Conservation (phyloP, 805 yeast genomes). For the Starmerella scarabaei region DNA sequence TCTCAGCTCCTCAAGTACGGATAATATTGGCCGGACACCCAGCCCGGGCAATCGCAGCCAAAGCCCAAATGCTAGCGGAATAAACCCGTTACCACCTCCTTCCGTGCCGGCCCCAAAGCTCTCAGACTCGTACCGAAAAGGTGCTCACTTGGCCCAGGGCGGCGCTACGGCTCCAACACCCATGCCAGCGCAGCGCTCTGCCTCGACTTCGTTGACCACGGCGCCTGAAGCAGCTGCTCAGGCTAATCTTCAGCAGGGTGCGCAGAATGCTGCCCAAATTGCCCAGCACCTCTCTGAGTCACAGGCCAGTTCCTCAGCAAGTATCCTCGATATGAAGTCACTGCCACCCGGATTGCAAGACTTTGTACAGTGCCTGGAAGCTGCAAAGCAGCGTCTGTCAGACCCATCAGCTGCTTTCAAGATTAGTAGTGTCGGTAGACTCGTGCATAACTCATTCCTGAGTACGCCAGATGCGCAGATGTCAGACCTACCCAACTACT, state of each 20-base stretch:
- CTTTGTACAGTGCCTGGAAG: conserved; percentile 28
- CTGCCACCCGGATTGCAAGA: conserved; percentile 34
- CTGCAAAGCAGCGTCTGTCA: conserved; percentile 34
- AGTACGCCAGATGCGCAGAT: conserved; percentile 91
- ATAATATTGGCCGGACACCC: conserved; percentile 3
- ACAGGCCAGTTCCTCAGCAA: neutral
- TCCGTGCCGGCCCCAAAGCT: conserved; percentile 19
- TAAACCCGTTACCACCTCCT: conserved; percentile 24
- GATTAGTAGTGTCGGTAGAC: conserved; percentile 33
- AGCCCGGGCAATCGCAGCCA: conserved; percentile 16
- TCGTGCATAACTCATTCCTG: conserved; percentile 63
- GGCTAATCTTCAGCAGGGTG: conserved; percentile 2
- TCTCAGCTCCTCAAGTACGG: neutral
- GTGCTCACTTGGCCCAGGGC: conserved; percentile 19
- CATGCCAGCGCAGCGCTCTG: conserved; percentile 16
- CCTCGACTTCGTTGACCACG: conserved; percentile 16
- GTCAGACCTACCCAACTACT: conserved; percentile 68
- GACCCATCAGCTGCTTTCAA: conserved; percentile 36
- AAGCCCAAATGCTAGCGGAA: conserved; percentile 12
- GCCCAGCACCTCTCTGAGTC: neutral
- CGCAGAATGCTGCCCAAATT: conserved; percentile 2
- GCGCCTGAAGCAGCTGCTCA: conserved; percentile 9
- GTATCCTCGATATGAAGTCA: conserved; percentile 1
- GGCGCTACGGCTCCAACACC: conserved; percentile 19
- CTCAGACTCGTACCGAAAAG: conserved; percentile 9